Conservation (phyloP, 2,329 filamentous ascomycete genomes). For the Colletotrichum orbiculare region DNA sequence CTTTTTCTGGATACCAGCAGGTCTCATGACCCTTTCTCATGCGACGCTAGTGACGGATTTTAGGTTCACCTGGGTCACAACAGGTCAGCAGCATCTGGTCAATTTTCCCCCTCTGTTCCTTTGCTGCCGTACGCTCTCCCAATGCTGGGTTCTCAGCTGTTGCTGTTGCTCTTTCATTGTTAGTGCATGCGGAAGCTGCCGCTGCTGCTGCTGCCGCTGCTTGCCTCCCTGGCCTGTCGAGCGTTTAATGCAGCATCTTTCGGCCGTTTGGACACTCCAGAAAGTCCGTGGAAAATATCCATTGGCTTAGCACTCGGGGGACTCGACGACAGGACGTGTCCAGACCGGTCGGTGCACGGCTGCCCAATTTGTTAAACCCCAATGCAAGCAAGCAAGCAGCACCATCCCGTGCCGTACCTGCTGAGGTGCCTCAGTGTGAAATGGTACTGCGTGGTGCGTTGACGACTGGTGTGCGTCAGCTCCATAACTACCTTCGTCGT, state of each 20-base stretch:
- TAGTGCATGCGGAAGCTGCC: too few relatives aligned
- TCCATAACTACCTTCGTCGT: neutral
- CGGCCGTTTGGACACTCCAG: constrained; percentile 3
- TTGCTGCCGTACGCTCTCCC: neutral
- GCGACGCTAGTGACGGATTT: constrained; percentile 38
- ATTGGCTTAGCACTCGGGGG: neutral
- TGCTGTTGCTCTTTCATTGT: too few relatives aligned
- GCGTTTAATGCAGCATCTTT: neutral
- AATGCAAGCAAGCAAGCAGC: constrained; percentile 10
- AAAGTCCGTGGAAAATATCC: neutral
- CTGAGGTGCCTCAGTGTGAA: neutral
- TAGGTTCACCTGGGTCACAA: constrained; percentile 38
- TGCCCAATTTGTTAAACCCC: constrained; percentile 5
- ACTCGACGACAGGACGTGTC: neutral
- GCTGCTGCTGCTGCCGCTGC: neutral
- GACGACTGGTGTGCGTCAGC: too few relatives aligned
- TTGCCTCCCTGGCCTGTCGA: neutral
- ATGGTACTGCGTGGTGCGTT: too few relatives aligned
- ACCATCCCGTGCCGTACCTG: constrained; percentile 1
- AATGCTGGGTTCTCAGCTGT: neutral
- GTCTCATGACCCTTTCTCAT: constrained; percentile 38
- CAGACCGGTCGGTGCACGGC: constrained; percentile 23
- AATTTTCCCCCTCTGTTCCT: constrained; percentile 10
- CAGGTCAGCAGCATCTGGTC: constrained; percentile 37
- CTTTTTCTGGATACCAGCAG: constrained; percentile 38